Evolutionary conservation across 257 asterid genomes (phyloP).

Genomic region (Capsicum rhomboideum): DNA sequence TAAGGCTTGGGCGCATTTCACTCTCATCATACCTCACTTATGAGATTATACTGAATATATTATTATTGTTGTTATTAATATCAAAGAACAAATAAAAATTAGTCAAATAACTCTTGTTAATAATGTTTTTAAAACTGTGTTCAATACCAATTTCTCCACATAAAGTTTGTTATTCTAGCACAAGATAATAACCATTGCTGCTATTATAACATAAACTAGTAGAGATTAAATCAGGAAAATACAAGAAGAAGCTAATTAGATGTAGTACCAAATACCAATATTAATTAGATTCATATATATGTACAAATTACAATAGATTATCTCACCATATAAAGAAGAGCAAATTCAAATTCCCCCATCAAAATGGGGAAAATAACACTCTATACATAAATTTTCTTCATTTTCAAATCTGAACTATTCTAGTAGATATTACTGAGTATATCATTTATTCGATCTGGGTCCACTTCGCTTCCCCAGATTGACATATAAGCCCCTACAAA

Average conservation of each 20-base stretch:
- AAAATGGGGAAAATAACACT: background rate
- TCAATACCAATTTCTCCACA: background rate
- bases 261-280: background rate
- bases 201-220: background rate
- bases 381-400: background rate
- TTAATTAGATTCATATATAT: background rate
- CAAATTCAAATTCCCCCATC: background rate
- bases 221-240: background rate
- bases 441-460: slow-evolving; percentile 38
- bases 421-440: background rate
- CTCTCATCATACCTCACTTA: too few species aligned
- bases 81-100: too few species aligned
- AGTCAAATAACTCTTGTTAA: too few species aligned
- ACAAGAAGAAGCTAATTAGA: background rate
- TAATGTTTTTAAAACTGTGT: too few species aligned
- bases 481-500: background rate
- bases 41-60: too few species aligned
- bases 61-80: too few species aligned
- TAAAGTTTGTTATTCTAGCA: background rate
- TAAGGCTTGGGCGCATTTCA: too few species aligned
- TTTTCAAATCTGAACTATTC: background rate
- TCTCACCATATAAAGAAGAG: background rate
- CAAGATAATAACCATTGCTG: background rate
- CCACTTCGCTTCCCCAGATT: slow-evolving; percentile 70
- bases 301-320: background rate